Evolutionary conservation across 2,329 filamentous ascomycete species (phyloP), one percentile per base, ranked within the genome.

Genomic region (Aspergillus fumigatus): DNA sequence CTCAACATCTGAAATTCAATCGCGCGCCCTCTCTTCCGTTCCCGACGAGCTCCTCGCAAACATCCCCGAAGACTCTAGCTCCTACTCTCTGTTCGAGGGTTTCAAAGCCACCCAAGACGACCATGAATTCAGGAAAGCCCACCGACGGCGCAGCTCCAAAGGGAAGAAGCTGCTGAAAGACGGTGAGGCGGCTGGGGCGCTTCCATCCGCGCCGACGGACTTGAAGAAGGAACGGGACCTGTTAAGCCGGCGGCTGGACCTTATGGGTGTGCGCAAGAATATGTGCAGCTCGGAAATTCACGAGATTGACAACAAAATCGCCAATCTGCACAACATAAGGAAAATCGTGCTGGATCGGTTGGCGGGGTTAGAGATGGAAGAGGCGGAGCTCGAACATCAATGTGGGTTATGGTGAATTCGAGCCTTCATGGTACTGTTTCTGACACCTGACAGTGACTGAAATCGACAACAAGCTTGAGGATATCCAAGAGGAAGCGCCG

Each of bases 281-380:
- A 97, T 99, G 93, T 93, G 92, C 65, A 94, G 91, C 67, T 89
- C 90, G 61, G 94, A 99, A 74, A 97, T 99, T 57, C 86, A 87
- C 58, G 94, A 99, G 69, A 96, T 99, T 59, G 94, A 99, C 76
- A 92, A 89, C 76, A 99, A 97, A 75, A 93, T 99, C 61, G 85
- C 90, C 59, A 97, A 97, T 73, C 79, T 99, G 54, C 88, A 91
- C 65, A 90, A 86, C 60, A 97, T 97, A 91, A 88, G 94, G 63
- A 89, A 88, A 69, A 95, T 97, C 59, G 89, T 97, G 48, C 75
- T 99, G 56, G 92, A 97, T 54, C 84, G 94, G 60, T 75, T 99
- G 63, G 92, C 92, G 1, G 85, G 83, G 1, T 77, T 97, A 59
- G 94, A 99, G 75, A 88, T 93, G 72, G 93, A 97, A 67, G 94